Conservation (phyloP, 495 filamentous ascomycete species). For the Neurospora intermedia region DNA sequence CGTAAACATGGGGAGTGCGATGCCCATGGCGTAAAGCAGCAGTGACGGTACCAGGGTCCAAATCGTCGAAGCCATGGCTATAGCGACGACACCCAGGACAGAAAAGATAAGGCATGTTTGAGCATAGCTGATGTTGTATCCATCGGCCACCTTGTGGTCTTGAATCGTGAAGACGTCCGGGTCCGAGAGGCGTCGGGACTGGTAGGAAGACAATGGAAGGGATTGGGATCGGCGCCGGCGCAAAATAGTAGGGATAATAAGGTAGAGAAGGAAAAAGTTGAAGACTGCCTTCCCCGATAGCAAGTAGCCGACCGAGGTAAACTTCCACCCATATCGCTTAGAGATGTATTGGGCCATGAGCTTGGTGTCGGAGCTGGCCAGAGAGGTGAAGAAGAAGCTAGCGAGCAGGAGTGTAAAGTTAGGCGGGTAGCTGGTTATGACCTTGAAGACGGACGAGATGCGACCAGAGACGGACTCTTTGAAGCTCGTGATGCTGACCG, state of each 20-base stretch:
- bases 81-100: constrained; percentile 28
- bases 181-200: background rate
- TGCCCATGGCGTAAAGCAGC: constrained; percentile 32
- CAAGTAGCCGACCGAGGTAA: constrained; percentile 32
- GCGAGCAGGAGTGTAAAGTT: constrained; percentile 28
- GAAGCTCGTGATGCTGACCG: background rate
- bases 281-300: constrained; percentile 33
- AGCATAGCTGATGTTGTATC: constrained; percentile 21
- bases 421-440: constrained; percentile 17
- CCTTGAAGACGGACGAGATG: constrained; percentile 13
- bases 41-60: constrained; percentile 27
- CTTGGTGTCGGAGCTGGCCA: constrained; percentile 36
- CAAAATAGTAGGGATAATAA: constrained; percentile 27
- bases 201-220: background rate
- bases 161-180: background rate
- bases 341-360: constrained; percentile 36
- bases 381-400: constrained; percentile 32
- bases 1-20: constrained; percentile 35
- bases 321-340: constrained; percentile 30
- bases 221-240: constrained; percentile 3
- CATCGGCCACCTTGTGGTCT: constrained; percentile 11
- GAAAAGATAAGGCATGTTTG: constrained; percentile 27
- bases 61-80: constrained; percentile 21
- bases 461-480: constrained; percentile 12
- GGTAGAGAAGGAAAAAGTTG: constrained; percentile 29